phyloP scores from a whole-genome alignment of 345 rosid species.

The Clarkia xantiana region DNA sequence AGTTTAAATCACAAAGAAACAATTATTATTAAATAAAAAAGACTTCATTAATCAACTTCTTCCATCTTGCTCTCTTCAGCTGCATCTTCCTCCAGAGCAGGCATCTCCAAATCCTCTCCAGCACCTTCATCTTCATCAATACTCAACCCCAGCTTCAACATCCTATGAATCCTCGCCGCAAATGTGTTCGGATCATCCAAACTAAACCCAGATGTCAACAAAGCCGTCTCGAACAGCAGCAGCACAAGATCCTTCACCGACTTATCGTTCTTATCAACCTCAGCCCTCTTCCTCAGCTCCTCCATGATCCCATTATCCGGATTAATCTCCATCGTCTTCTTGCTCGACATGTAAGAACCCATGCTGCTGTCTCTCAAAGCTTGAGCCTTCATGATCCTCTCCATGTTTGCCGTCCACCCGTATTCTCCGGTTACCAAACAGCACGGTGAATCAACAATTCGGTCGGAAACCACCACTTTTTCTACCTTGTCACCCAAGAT shows the following conservation, averaged over 20 bases:
- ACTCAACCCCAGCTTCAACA: constrained; percentile 74
- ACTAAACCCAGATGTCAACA: constrained; percentile 72
- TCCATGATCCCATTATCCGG: constrained; percentile 88
- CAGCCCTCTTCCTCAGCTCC: constrained; percentile 71
- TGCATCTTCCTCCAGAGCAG: constrained; percentile 57
- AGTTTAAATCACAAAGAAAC: too few relatives aligned
- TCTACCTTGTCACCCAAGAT: constrained; percentile 75
- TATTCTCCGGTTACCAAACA: constrained; percentile 87
- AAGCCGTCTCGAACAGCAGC: constrained; percentile 66
- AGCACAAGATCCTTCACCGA: constrained; percentile 72
- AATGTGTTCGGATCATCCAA: constrained; percentile 77
- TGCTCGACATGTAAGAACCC: constrained; percentile 82
- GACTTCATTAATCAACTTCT: constrained; percentile 72
- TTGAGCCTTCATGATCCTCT: too few relatives aligned
- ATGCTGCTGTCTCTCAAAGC: constrained; percentile 77
- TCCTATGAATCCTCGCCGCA: constrained; percentile 64
- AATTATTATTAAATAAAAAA: too few relatives aligned
- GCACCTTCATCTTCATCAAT: constrained; percentile 47
- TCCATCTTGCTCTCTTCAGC: constrained; percentile 94
- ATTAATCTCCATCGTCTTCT: constrained; percentile 83
- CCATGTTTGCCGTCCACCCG: constrained; percentile 92
- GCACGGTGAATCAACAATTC: constrained; percentile 85
- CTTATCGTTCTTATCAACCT: constrained; percentile 68
- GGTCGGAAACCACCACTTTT: constrained; percentile 61
- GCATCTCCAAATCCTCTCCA: constrained; percentile 58